Evolutionary conservation across 768 basidiomycete species (phyloP), one percentile per base, ranked within the genome.

Genomic region (Kwoniella europaea): DNA sequence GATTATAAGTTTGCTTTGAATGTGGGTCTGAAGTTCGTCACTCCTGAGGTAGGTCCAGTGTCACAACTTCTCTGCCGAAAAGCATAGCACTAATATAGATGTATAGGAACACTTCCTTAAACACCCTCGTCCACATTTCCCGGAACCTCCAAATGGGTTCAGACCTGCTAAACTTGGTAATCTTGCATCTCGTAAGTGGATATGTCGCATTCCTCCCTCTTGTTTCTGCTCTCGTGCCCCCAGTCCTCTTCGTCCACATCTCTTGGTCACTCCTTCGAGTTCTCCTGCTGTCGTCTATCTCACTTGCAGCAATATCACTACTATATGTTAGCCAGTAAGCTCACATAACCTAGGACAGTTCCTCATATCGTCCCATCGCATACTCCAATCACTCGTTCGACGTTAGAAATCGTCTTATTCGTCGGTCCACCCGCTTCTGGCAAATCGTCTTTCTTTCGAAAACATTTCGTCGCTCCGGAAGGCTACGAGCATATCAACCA

Each of bases 1-100:
- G 94, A 97, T 82, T 87, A 91, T 55, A 93, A 95, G 83, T 92
- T 90, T 86, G 93, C 94, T 0, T 80, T 89, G 2, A 96, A 95
- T 74, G 79, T 90, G 9, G 90, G 86, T 0, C 79, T 97, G 2
- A 85, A 85, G 10, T 97, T 96, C 80, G 86, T 87, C 60, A 95
- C 94, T 0, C 94, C 94, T 18, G 94, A 97, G 86, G 93, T 92
- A 71, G 27, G 83, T 71, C 54, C 41, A 4, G 46, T 46, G 52
- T 10, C 27, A 13, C 58, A 42, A 42, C 55, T 43, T 46, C n/a
- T 29, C 20, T 12, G 43, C 22, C 20, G 6, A 29, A 46, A 56
- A 62, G 69, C 20, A 73, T 46, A 63, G 35, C 55, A 2, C 76
- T 43, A 5, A 56, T 59, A 13, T 53, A 50, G 18, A 4, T 52